Evolutionary conservation across 1,284 basidiomycete genomes (phyloP).

Genomic region (Sporisorium graminicola): DNA sequence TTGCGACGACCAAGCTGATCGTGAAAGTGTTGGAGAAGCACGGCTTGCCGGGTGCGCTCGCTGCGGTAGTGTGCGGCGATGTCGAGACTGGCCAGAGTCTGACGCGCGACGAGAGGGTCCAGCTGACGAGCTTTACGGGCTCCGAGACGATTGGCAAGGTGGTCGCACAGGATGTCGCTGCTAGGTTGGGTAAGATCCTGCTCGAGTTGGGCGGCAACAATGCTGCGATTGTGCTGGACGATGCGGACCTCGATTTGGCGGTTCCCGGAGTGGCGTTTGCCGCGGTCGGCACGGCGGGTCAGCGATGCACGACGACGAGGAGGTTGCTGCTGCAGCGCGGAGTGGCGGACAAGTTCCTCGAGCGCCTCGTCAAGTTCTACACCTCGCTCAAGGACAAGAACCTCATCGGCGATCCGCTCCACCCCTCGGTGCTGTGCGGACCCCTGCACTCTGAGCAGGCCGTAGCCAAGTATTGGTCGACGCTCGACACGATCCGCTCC

Average conservation of each 20-base stretch:
- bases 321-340: slow-evolving; percentile 86
- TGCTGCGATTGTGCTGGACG: slow-evolving; percentile 89
- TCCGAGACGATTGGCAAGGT: slow-evolving; percentile 86
- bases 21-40: slow-evolving; percentile 83
- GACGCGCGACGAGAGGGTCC: slow-evolving; percentile 78
- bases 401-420: slow-evolving; percentile 84
- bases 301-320: slow-evolving; percentile 92
- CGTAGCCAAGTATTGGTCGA: slow-evolving; percentile 77
- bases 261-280: slow-evolving; percentile 91
- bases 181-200: slow-evolving; percentile 84
- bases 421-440: slow-evolving; percentile 80
- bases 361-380: slow-evolving; percentile 81
- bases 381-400: slow-evolving; percentile 71
- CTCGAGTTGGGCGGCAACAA: slow-evolving; percentile 97
- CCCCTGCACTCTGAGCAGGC: slow-evolving; percentile 83
- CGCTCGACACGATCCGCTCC: slow-evolving; percentile 77
- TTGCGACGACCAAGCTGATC: slow-evolving; percentile 88
- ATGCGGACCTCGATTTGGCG: slow-evolving; percentile 89
- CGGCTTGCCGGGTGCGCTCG: slow-evolving; percentile 83
- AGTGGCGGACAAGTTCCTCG: slow-evolving; percentile 82
- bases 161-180: slow-evolving; percentile 84
- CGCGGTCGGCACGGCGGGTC: slow-evolving; percentile 92
- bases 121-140: slow-evolving; percentile 88
- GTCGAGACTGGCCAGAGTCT: slow-evolving; percentile 83
- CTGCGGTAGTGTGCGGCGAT: slow-evolving; percentile 84